Percentiles rank a stretch among this genome's conserved stretches.
Evolutionary conservation across 129 eudicot species (phyloP).

Genomic region (Saposhnikovia divaricata): DNA sequence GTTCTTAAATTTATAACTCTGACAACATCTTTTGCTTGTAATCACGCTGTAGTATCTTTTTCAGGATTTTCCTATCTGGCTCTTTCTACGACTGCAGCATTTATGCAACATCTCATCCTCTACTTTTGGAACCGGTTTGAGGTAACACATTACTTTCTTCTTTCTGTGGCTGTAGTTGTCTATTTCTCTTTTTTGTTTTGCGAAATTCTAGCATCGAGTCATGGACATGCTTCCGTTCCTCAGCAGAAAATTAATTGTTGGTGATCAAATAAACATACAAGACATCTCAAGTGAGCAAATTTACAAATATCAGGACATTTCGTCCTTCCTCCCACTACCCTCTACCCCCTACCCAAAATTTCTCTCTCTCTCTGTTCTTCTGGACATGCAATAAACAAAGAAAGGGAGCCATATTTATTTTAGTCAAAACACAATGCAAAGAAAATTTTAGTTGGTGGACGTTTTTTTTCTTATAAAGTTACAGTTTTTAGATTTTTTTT

Average conservation of each 20-base stretch:
- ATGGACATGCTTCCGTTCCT: constrained; percentile 1
- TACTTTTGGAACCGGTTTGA: constrained; percentile 98
- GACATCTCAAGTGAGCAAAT: neutral
- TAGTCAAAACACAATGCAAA: neutral
- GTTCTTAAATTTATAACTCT: constrained; percentile 4
- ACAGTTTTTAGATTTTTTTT: neutral
- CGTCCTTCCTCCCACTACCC: neutral
- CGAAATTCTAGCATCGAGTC: neutral
- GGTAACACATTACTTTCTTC: constrained; percentile 22
- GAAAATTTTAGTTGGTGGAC: neutral
- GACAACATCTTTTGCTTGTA: constrained; percentile 1
- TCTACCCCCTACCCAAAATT: neutral
- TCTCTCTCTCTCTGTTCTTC: neutral
- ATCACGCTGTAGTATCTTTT: constrained; percentile 10
- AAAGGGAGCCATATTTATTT: neutral
- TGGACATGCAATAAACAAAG: neutral
- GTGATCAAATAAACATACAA: neutral
- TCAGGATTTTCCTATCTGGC: constrained; percentile 93
- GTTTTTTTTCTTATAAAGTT: neutral
- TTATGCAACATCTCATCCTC: constrained; percentile 96
- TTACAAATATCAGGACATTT: neutral
- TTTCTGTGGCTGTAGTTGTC: neutral
- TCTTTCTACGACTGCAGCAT: constrained; percentile 86
- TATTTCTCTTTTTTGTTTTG: neutral
- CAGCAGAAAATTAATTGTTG: neutral